Conservation (phyloP, 73 alveolate species). For the Halteria grandinella region DNA sequence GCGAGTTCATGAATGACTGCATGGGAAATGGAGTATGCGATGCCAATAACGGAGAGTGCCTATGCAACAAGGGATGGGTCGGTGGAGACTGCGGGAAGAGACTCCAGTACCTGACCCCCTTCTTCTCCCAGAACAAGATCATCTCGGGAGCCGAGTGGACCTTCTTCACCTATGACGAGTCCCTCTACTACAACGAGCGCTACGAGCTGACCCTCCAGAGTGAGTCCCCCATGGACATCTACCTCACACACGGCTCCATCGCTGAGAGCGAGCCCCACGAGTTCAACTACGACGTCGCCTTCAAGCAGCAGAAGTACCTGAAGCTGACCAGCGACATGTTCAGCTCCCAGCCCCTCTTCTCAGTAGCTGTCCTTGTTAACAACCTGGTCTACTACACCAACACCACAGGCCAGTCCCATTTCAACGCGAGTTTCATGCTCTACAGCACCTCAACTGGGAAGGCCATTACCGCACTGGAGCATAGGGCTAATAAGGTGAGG, state of each 20-base stretch:
- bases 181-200: not conserved
- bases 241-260: not conserved
- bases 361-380: too few relatives aligned
- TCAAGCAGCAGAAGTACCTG: slow-evolving; percentile 35
- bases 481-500: too few relatives aligned
- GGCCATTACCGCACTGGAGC: too few relatives aligned
- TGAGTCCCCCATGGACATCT: slow-evolving; percentile 20
- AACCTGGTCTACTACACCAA: too few relatives aligned
- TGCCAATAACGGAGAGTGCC: not conserved
- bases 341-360: too few relatives aligned
- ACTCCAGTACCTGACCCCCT: too few relatives aligned
- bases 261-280: slow-evolving; percentile 38
- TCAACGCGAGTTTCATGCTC: too few relatives aligned
- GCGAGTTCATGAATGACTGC: not conserved
- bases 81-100: not conserved
- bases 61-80: not conserved
- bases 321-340: too few relatives aligned
- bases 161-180: not conserved
- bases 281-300: slow-evolving; percentile 14
- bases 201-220: not conserved
- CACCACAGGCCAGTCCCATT: too few relatives aligned
- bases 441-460: too few relatives aligned
- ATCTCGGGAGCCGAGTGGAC: slow-evolving; percentile 40
- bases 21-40: not conserved
- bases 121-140: too few relatives aligned